These are phyloP conservation scores for Cladosporium austrohemisphaericum DNA, from an alignment of 2,329 filamentous ascomycete genomes.

Conservation along the genomic window DNA sequence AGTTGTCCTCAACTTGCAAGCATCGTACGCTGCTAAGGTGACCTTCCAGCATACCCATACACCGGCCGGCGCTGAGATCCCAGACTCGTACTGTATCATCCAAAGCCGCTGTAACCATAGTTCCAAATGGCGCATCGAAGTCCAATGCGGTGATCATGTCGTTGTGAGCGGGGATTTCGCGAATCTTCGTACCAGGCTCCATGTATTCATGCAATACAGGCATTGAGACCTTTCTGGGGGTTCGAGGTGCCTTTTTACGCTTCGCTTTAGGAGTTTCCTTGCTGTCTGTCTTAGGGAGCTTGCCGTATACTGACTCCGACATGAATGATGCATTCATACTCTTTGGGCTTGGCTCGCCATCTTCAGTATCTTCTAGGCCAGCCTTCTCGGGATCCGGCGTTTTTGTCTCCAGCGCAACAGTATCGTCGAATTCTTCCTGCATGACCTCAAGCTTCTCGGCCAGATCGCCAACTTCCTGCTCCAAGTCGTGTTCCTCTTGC, in stretches of 20 bases:
- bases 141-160: constrained; percentile 87
- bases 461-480: constrained; percentile 70
- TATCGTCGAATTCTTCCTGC: constrained; percentile 55
- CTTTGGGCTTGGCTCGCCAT: constrained; percentile 48
- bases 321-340: constrained; percentile 67
- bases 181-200: constrained; percentile 81
- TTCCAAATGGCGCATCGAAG: constrained; percentile 96
- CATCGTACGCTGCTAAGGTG: constrained; percentile 91
- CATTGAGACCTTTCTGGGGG: constrained; percentile 68
- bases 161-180: constrained; percentile 81
- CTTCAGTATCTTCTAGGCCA: constrained; percentile 20
- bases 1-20: constrained; percentile 91
- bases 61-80: constrained; percentile 91
- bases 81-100: constrained; percentile 94
- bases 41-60: constrained; percentile 86
- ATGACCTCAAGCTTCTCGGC: constrained; percentile 62
- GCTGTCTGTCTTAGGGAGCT: constrained; percentile 58
- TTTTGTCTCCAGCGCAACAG: constrained; percentile 43
- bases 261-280: constrained; percentile 42
- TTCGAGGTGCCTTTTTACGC: constrained; percentile 9
- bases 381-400: constrained; percentile 30
- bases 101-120: constrained; percentile 84
- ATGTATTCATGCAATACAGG: constrained; percentile 94
- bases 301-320: constrained; percentile 97
- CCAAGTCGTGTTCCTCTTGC: constrained; percentile 82